These are phyloP conservation scores for Pochonia chlamydosporia DNA, from an alignment of 2,329 filamentous ascomycete genomes.

Conservation along the genomic window DNA sequence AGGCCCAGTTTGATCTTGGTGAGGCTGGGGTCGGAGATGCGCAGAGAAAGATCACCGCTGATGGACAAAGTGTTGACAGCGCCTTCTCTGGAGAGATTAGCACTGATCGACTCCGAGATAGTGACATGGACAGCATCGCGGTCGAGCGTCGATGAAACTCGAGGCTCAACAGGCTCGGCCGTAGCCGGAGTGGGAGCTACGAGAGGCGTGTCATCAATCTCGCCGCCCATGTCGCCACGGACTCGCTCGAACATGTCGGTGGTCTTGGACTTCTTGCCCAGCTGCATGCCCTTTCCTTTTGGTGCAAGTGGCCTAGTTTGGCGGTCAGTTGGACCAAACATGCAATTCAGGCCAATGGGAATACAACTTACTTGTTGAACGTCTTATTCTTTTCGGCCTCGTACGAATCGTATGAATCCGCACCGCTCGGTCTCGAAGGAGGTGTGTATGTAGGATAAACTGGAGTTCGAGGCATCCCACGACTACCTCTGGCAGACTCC, in stretches of 20 bases:
- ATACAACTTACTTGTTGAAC: slow-evolving; percentile 61
- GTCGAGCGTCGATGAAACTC: slow-evolving; percentile 62
- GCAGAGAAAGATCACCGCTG: slow-evolving; percentile 86
- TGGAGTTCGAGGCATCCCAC: slow-evolving; percentile 66
- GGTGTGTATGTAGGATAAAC: slow-evolving; percentile 87
- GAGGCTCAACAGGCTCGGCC: slow-evolving; percentile 48
- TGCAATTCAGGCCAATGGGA: neutral
- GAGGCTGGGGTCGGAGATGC: slow-evolving; percentile 80
- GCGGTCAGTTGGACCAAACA: neutral
- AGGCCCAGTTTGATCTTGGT: slow-evolving; percentile 89
- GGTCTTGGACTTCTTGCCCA: slow-evolving; percentile 97
- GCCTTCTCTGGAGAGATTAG: slow-evolving; percentile 83
- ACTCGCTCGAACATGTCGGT: slow-evolving; percentile 97
- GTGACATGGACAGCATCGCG: slow-evolving; percentile 84
- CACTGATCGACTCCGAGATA: slow-evolving; percentile 83
- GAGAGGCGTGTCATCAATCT: slow-evolving; percentile 72
- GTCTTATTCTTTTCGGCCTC: slow-evolving; percentile 97
- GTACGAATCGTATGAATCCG: slow-evolving; percentile 87
- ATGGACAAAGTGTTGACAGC: slow-evolving; percentile 80
- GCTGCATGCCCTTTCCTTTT: slow-evolving; percentile 96
- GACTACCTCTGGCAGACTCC: slow-evolving; percentile 76
- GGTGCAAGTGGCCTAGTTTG: slow-evolving; percentile 51
- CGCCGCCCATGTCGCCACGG: slow-evolving; percentile 81
- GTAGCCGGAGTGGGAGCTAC: slow-evolving; percentile 51
- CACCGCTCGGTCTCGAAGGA: slow-evolving; percentile 64